These are phyloP conservation scores for Tieghemiomyces parasiticus DNA, from an alignment of 192 early-diverging fungal genomes.

Conservation along the genomic window DNA sequence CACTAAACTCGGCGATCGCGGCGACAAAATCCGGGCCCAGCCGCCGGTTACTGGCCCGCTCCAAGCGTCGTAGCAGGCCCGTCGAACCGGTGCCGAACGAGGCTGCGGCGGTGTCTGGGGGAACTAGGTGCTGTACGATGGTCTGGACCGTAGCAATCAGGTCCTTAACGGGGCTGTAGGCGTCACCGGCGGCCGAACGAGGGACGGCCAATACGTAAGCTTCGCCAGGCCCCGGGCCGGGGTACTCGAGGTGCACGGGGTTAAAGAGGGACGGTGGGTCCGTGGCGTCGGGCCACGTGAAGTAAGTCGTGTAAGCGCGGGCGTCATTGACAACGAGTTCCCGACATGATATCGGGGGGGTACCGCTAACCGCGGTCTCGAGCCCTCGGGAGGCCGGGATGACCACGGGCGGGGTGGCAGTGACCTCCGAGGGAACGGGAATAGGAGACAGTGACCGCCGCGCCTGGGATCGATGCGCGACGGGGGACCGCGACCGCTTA, in stretches of 20 bases:
- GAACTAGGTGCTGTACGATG: constrained; percentile 45
- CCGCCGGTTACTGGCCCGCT: constrained; percentile 59
- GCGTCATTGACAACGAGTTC: neutral
- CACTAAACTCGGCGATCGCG: constrained; percentile 60
- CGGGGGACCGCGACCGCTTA: neutral
- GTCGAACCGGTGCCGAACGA: constrained; percentile 42
- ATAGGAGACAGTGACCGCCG: neutral
- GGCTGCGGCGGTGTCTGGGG: constrained; percentile 21
- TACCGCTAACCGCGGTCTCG: neutral
- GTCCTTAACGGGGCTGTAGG: constrained; percentile 77
- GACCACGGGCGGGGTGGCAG: neutral
- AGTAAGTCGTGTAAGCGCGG: neutral
- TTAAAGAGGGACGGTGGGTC: neutral
- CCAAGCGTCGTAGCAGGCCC: constrained; percentile 61
- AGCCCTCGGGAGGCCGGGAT: neutral
- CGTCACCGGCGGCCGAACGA: constrained; percentile 22
- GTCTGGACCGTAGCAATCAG: constrained; percentile 47
- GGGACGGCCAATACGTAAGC: constrained; percentile 18
- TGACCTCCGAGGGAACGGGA: neutral
- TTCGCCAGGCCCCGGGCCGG: neutral
- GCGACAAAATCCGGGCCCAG: constrained; percentile 45
- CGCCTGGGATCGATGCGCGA: neutral
- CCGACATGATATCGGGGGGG: neutral
- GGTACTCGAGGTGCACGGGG: neutral
- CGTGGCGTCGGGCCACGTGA: neutral